Evolutionary conservation across 2,329 filamentous ascomycete genomes (phyloP).

Genomic region (Calonectria henricotiae): DNA sequence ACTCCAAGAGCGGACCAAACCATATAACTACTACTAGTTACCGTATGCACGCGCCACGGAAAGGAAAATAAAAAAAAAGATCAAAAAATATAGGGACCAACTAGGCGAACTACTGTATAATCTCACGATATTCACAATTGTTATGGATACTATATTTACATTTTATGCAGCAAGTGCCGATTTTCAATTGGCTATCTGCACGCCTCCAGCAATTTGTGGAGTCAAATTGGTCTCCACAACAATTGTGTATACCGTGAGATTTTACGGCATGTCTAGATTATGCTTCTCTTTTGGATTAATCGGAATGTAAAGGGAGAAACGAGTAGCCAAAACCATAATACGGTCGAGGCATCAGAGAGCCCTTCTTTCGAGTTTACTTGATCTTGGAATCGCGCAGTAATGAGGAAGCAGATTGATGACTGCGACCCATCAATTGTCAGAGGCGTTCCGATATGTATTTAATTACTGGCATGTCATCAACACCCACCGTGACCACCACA

Average conservation of each 20-base stretch:
- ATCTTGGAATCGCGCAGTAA: constrained; percentile 73
- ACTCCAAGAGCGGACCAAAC: constrained; percentile 15
- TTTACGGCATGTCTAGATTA: background rate
- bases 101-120: background rate
- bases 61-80: background rate
- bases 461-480: background rate
- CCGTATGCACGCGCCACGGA: constrained; percentile 3
- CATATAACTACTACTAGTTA: background rate
- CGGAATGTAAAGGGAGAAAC: constrained; percentile 75
- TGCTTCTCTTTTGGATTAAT: constrained; percentile 1
- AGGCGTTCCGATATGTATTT: constrained; percentile 53
- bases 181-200: too few relatives aligned
- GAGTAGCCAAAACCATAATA: constrained; percentile 71
- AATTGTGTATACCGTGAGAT: too few relatives aligned
- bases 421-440: constrained; percentile 69
- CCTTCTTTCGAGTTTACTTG: constrained; percentile 60
- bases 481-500: background rate
- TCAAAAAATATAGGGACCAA: background rate
- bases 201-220: too few relatives aligned
- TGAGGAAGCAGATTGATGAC: constrained; percentile 69
- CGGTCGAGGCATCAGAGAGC: constrained; percentile 74
- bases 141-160: too few relatives aligned
- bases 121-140: too few relatives aligned
- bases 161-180: too few relatives aligned
- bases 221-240: too few relatives aligned